Base-by-base conservation (phyloP, 164 flowering plant genomes). In the Vitis riparia region DNA sequence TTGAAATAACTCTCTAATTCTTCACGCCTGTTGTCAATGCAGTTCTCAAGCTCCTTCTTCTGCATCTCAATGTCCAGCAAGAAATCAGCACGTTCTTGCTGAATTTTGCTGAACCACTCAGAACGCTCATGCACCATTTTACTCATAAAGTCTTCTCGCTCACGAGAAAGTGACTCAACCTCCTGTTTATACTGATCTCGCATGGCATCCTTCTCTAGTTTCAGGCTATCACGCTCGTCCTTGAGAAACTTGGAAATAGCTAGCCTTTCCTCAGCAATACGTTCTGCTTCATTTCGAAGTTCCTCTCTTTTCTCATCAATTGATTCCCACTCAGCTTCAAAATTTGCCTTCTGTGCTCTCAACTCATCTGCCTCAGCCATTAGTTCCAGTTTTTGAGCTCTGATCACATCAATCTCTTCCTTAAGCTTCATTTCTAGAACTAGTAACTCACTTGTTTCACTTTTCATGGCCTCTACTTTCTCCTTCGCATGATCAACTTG, bases 291-390 rank as follows among this genome's bases (percentile, higher is more conserved):
- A 78, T 66, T 83, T 17, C 65, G 80, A 16, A 91, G 70, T 57
- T 89, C 93, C 73, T 80, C 86, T 71, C 91, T 88, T 81, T 93
- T 92, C 78, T 90, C 99, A 80, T 93, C 99, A 70, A 96, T 85
- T 19, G 75, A 48, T 67, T 93, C 95, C 98, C 98, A 96, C 70
- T 96, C 97, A 66, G 82, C 69, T 78, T 96, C 98, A 76, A 96
- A 91, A 62, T 91, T 91, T 12, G 88, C 90, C 76, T 92, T 93
- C 80, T 93, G 94, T n/a, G 78, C 78, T 76, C 82, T 80, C 81
- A 96, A 63, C 66, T 79, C 85, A 23, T 92, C 93, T 59, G 86
- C 91, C 71, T 88, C 86, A 63, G 83, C 87, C 83, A 87, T 75
- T 59, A 91, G 79, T 69, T 89, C 91, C 55, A 67, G 62, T 74